Percentiles rank a stretch among this genome's conserved stretches.
These are phyloP conservation scores for Trichaptum fuscoviolaceum DNA, from an alignment of 768 basidiomycete genomes.

Conservation along the genomic window DNA sequence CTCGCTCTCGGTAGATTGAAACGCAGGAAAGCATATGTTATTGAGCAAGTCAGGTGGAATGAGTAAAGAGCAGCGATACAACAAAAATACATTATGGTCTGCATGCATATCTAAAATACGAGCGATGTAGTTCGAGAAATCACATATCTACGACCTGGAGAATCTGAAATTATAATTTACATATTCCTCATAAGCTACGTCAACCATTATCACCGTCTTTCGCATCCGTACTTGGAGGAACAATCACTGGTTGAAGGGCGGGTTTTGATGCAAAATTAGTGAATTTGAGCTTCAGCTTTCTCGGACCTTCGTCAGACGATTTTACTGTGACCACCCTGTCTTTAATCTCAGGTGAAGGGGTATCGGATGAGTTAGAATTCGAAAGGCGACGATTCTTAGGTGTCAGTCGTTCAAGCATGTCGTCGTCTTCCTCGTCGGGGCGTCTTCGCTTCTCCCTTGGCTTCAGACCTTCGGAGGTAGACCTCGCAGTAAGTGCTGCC, in stretches of 20 bases:
- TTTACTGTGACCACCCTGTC: constrained; percentile 30
- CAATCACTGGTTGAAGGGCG: constrained; percentile 33
- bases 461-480: constrained; percentile 36
- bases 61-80: neutral
- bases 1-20: neutral
- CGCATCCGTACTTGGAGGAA: constrained; percentile 47
- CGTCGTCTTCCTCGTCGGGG: constrained; percentile 60
- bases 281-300: constrained; percentile 76
- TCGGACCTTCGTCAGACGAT: constrained; percentile 49
- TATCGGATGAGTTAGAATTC: constrained; percentile 46
- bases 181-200: constrained; percentile 6
- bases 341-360: constrained; percentile 16
- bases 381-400: constrained; percentile 34
- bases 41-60: constrained; percentile 1
- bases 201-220: constrained; percentile 77
- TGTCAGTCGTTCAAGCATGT: constrained; percentile 54
- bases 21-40: neutral
- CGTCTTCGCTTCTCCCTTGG: constrained; percentile 67
- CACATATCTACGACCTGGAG: constrained; percentile 4
- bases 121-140: neutral
- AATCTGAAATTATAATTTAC: neutral
- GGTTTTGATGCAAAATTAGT: constrained; percentile 35
- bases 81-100: constrained; percentile 3
- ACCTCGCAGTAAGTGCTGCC: constrained; percentile 35
- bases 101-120: neutral